Percentiles rank a stretch among this genome's conserved stretches.
phyloP scores from a whole-genome alignment of 2,329 filamentous ascomycete species.

The Aspergillus chevalieri region DNA sequence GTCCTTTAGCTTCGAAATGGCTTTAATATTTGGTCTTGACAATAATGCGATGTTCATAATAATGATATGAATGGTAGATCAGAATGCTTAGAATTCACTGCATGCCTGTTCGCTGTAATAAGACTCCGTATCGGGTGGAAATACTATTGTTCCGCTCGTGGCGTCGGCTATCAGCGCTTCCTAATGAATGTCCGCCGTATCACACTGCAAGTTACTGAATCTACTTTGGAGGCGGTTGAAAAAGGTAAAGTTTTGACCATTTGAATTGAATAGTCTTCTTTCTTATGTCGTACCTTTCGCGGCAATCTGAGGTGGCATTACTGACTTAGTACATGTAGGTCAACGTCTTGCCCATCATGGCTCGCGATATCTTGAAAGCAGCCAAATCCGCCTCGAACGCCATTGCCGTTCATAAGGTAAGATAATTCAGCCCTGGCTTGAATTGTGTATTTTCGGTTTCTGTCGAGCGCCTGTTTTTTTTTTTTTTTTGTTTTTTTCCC shows the following conservation, averaged over 20 bases:
- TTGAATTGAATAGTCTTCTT: neutral
- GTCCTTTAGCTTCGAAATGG: too few species aligned
- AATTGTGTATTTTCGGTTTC: neutral
- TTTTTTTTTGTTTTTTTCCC: neutral
- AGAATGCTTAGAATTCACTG: neutral
- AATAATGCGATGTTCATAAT: neutral
- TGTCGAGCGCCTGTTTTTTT: neutral
- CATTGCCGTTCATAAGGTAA: constrained; percentile 34
- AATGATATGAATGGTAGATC: neutral
- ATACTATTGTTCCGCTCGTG: constrained; percentile 5
- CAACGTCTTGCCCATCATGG: constrained; percentile 27
- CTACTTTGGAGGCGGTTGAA: neutral
- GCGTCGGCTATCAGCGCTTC: neutral
- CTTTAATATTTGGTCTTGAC: too few species aligned
- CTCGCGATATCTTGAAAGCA: constrained; percentile 32
- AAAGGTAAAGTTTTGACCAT: neutral
- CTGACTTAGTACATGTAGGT: constrained; percentile 3
- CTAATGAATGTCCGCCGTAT: neutral
- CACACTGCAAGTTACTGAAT: neutral
- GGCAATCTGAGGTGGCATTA: neutral
- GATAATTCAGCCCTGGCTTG: neutral
- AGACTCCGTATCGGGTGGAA: constrained; percentile 1
- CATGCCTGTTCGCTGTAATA: neutral
- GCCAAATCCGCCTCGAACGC: constrained; percentile 34
- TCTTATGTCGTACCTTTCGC: neutral